Percentiles rank a stretch among this genome's conserved stretches.
Conservation (phyloP, 2,329 filamentous ascomycete species). For the Neofusicoccum ribis region DNA sequence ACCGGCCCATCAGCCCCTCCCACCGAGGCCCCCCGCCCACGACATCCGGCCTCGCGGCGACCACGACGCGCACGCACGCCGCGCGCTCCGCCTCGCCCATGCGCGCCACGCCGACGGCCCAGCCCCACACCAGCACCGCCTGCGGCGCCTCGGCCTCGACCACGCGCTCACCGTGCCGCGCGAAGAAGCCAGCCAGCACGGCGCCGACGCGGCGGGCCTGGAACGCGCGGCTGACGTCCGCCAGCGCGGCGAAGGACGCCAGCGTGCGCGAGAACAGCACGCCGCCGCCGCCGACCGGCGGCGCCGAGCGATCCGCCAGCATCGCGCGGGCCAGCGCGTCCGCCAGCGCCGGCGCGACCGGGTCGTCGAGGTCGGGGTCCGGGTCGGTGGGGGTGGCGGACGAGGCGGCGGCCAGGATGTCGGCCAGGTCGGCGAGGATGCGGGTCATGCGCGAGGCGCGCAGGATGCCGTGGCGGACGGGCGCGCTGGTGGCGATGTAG, state of each 20-base stretch:
- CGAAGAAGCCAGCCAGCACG: conserved; percentile 1
- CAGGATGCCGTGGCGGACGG: not conserved
- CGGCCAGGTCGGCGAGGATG: not conserved
- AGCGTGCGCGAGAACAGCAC: not conserved
- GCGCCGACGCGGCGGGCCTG: not conserved
- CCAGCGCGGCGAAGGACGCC: not conserved
- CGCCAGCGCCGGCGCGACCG: not conserved
- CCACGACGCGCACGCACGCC: not conserved
- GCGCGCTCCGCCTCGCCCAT: not conserved
- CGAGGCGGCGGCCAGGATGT: not conserved
- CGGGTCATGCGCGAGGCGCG: not conserved
- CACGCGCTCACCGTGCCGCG: not conserved
- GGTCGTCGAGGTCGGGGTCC: not conserved
- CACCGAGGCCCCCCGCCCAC: not conserved
- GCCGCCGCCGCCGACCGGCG: not conserved
- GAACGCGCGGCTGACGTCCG: conserved; percentile 13
- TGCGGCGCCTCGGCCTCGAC: not conserved
- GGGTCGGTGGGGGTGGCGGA: too few relatives aligned
- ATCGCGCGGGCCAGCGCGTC: not conserved
- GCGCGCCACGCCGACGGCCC: not conserved
- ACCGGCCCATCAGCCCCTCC: not conserved
- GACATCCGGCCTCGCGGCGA: conserved; percentile 2
- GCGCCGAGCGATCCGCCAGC: not conserved
- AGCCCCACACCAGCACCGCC: conserved; percentile 13
- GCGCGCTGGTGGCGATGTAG: not conserved